Evolutionary conservation across 163 green algal species (phyloP).

Genomic region (Volvox carteri): DNA sequence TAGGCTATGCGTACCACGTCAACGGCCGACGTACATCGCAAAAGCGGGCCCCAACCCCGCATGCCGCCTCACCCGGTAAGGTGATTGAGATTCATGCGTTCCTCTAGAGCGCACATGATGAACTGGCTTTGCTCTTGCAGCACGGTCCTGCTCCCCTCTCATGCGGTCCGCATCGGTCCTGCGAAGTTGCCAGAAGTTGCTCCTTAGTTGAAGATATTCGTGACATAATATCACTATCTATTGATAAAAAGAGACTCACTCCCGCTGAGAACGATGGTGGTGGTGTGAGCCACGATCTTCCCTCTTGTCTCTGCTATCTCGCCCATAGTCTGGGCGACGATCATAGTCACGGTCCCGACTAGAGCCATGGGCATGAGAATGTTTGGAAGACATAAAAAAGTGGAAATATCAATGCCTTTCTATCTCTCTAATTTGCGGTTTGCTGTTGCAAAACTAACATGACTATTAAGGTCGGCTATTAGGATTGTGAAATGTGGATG

Average conservation of each 20-base stretch:
- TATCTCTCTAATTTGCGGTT: not conserved
- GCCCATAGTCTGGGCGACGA: not conserved
- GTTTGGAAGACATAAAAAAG: conserved; percentile 43
- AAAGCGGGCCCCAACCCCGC: not conserved
- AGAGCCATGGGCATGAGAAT: conserved; percentile 37
- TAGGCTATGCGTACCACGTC: too few species aligned
- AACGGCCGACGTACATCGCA: not conserved
- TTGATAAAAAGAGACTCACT: not conserved
- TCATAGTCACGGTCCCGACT: conserved; percentile 33
- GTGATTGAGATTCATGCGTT: not conserved
- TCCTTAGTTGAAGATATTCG: too few species aligned
- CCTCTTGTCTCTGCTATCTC: conserved; percentile 1
- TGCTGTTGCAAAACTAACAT: not conserved
- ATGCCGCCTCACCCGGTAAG: conserved; percentile 7
- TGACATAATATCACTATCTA: too few species aligned
- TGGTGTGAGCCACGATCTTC: conserved; percentile 9
- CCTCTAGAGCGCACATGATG: not conserved
- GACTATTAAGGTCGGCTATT: not conserved
- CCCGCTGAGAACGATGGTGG: conserved; percentile 8
- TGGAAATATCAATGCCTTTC: not conserved
- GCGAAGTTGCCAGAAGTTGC: not conserved
- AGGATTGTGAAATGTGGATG: not conserved
- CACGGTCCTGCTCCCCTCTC: not conserved
- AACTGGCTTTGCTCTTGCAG: not conserved
- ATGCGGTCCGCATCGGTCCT: conserved; percentile 7